Evolutionary conservation across 805 yeast genomes (phyloP).

Genomic region (Metschnikowia picachoensis): DNA sequence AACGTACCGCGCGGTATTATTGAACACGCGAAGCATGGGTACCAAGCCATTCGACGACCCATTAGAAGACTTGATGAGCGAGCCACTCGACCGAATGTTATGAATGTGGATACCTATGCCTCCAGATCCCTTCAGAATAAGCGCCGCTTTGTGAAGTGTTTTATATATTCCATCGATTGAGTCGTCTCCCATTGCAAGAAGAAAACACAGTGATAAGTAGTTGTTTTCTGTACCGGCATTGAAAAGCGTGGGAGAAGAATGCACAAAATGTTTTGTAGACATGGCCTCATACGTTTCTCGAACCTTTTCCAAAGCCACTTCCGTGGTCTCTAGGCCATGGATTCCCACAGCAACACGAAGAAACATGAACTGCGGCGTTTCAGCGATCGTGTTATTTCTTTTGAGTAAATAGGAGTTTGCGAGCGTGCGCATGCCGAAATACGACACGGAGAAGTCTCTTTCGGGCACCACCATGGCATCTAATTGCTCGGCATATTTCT

Average conservation of each 20-base stretch:
- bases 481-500: constrained; percentile 58
- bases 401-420: constrained; percentile 80
- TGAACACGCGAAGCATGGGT: constrained; percentile 95
- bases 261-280: constrained; percentile 85
- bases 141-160: constrained; percentile 81
- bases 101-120: constrained; percentile 91
- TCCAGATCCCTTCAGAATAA: constrained; percentile 92
- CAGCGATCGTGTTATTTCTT: constrained; percentile 52
- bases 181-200: constrained; percentile 88
- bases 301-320: constrained; percentile 28
- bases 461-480: constrained; percentile 71
- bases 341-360: constrained; percentile 93
- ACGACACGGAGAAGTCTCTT: constrained; percentile 75
- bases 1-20: constrained; percentile 93
- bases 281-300: constrained; percentile 82
- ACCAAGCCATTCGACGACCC: constrained; percentile 90
- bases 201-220: constrained; percentile 87
- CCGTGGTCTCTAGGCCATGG: constrained; percentile 57
- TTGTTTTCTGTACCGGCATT: constrained; percentile 88
- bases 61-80: constrained; percentile 86
- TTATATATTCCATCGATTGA: constrained; percentile 94
- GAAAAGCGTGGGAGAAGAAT: constrained; percentile 93
- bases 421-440: constrained; percentile 89
- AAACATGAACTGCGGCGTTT: constrained; percentile 87
- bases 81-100: constrained; percentile 81